Evolutionary conservation across 441 rosid species (phyloP).

Genomic region (Biscutella laevigata): DNA sequence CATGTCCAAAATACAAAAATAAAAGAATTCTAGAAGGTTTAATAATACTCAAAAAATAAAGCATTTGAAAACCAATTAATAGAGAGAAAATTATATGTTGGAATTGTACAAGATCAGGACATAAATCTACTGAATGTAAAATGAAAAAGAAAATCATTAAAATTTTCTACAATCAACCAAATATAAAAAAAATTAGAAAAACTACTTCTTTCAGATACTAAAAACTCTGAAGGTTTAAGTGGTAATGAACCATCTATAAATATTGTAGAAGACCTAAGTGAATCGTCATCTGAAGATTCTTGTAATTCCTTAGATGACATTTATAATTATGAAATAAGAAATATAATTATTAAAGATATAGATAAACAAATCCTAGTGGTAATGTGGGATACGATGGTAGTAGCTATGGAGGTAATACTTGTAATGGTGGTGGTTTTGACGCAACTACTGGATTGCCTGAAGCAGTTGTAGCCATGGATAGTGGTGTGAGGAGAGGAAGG

Average conservation of each 20-base stretch:
- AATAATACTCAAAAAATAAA: neutral
- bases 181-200: neutral
- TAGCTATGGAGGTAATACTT: constrained; percentile 29
- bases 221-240: neutral
- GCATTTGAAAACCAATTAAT: neutral
- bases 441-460: constrained; percentile 27
- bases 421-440: constrained; percentile 28
- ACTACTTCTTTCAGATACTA: neutral
- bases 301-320: neutral
- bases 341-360: neutral
- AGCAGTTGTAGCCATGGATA: constrained; percentile 25
- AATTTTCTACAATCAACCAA: neutral
- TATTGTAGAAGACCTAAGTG: neutral
- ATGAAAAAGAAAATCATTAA: neutral
- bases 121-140: neutral
- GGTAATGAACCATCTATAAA: neutral
- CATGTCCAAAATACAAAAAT: neutral
- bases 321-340: neutral
- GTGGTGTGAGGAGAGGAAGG: constrained; percentile 44
- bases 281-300: neutral
- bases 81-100: neutral
- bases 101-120: neutral
- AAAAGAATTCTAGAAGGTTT: neutral
- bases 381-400: constrained; percentile 21
- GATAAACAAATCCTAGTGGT: neutral